phyloP scores from a whole-genome alignment of 169 alveolate species.

The Eimeria tenella region DNA sequence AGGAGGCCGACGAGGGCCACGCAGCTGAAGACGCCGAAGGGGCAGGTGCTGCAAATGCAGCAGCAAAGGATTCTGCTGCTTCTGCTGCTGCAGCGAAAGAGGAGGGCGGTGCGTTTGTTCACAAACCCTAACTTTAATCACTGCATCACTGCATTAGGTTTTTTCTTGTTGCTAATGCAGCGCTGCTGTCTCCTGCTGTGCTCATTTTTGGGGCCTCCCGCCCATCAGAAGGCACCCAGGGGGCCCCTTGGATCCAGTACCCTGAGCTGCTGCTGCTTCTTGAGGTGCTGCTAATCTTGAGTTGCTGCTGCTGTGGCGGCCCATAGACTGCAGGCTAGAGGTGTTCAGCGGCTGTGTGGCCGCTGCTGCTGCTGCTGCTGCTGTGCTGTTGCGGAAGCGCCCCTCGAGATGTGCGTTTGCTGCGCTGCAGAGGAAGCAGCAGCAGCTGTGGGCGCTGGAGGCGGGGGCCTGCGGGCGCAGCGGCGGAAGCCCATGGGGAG shows the following conservation, averaged over 20 bases:
- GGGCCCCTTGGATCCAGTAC: background rate
- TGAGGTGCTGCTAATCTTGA: background rate
- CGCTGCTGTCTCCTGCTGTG: constrained; percentile 7
- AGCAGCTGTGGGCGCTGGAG: constrained; percentile 6
- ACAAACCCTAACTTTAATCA: too few species aligned
- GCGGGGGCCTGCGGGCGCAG: constrained; percentile 15
- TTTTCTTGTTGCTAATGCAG: background rate
- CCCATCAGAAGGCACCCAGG: too few species aligned
- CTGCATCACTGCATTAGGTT: too few species aligned
- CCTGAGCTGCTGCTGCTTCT: background rate
- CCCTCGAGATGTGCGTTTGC: background rate
- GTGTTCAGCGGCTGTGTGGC: background rate
- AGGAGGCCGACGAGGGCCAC: constrained; percentile 2
- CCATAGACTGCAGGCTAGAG: background rate
- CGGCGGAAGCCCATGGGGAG: constrained; percentile 76
- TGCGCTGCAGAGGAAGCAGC: constrained; percentile 1
- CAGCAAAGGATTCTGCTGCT: constrained; percentile 14
- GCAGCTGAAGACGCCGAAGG: background rate
- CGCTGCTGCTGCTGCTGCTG: background rate
- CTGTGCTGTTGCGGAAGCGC: background rate
- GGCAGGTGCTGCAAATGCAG: background rate
- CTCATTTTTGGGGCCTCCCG: too few species aligned
- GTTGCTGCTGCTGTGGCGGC: background rate
- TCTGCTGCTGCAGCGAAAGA: constrained; percentile 11
- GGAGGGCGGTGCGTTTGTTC: background rate